These are phyloP conservation scores for Claviceps pazoutovae DNA, from an alignment of 2,329 filamentous ascomycete genomes.

Conservation along the genomic window DNA sequence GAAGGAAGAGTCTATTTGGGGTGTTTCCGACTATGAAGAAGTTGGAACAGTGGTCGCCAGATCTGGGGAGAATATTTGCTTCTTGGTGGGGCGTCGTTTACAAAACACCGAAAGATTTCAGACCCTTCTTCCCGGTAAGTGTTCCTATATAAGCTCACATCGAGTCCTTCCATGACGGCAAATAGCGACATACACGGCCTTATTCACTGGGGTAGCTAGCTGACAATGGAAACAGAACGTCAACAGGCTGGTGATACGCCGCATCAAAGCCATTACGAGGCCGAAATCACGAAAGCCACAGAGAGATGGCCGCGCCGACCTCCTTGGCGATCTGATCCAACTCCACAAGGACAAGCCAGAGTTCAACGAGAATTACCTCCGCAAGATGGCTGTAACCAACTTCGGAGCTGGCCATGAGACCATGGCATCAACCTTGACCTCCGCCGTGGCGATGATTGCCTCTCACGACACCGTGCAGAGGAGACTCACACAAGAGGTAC, in stretches of 20 bases:
- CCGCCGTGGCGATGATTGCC: conserved; percentile 32
- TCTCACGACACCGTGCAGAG: conserved; percentile 20
- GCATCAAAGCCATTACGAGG: conserved; percentile 18
- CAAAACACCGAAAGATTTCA: conserved; percentile 27
- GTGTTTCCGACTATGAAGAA: conserved; percentile 31
- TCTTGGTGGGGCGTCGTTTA: conserved; percentile 32
- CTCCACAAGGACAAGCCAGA: conserved; percentile 30
- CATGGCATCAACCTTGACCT: conserved; percentile 36
- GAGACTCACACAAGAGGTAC: conserved; percentile 21
- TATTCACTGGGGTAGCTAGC: background rate
- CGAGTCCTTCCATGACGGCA: no score
- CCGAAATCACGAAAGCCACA: conserved; percentile 17
- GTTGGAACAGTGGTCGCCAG: conserved; percentile 23
- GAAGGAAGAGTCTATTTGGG: conserved; percentile 37
- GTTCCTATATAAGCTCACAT: background rate
- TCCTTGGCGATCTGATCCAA: conserved; percentile 32
- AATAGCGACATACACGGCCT: no score
- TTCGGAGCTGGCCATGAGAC: conserved; percentile 43
- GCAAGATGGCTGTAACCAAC: conserved; percentile 39
- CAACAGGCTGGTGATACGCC: conserved; percentile 17
- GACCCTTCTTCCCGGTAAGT: conserved; percentile 35
- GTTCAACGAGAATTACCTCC: conserved; percentile 33
- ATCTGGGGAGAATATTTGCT: conserved; percentile 25
- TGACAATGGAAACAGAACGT: conserved; percentile 17
- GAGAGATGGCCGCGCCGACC: conserved; percentile 23